Base-by-base conservation (phyloP, 2,329 filamentous ascomycete genomes). In the Fusarium verrucosum region DNA sequence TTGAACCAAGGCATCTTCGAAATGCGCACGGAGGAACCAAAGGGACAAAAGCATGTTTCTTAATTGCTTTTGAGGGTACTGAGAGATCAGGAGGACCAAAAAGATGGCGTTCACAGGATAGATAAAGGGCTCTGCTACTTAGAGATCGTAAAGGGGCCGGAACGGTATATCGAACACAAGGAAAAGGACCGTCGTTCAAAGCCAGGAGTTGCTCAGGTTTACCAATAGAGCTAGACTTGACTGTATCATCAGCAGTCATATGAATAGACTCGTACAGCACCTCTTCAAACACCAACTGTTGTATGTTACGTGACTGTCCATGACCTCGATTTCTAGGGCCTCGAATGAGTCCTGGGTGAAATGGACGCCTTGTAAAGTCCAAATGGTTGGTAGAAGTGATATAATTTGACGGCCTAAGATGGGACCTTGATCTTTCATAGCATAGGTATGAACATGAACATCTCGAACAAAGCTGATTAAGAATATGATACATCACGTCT, bases 61-160 rank as follows among this genome's bases (percentile, higher is more conserved):
- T 41, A 11, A 32, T 23, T 35, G 38, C 16, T 17, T 33, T 40
- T 19, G 36, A 46, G 20, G 20, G 50, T 45, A 46, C 40, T 20
- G 36, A 42, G 42, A 38, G 46, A 33, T 28, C 40, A 32, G 26
- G 47, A 35, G 23, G 51, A 41, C 6, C 32, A 32, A 33, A 51
- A n/a, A 44, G 41, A 45, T 17, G 63, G 58, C 63, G 63, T 66
- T 66, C 51, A 46, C 30, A 28, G 49, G 35, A 50, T 41, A 64
- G 45, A 59, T 35, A 41, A 46, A 50, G 49, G 35, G 54, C 53
- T 46, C 47, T 45, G 40, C 35, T 36, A 40, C 43, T 42, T 52
- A 19, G 30, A 64, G 40, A 46, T 40, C 30, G 49, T 44, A 41
- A 35, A n/a, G 36, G 37, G 36, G 23, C 36, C 59, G 44, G 46